A percentile compares a stretch with the other conserved stretches of the same genome.
phyloP scores from a whole-genome alignment of 2,329 filamentous ascomycete species.

The Cadophora gregata region DNA sequence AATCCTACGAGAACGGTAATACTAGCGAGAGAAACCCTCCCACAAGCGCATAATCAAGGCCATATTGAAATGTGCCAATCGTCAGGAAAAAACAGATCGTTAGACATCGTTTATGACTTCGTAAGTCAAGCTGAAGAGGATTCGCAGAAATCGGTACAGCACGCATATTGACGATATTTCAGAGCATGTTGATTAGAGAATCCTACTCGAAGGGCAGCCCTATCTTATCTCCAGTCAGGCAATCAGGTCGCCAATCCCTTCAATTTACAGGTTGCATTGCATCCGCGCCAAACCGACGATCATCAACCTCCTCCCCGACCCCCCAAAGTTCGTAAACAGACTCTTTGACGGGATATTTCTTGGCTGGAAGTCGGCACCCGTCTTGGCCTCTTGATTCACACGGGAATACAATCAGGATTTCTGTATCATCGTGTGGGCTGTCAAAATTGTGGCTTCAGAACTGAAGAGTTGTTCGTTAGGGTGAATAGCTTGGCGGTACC shows the following conservation, averaged over 20 bases:
- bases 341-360: not conserved
- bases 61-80: slow-evolving; percentile 58
- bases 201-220: not conserved
- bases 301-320: slow-evolving; percentile 5
- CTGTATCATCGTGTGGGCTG: not conserved
- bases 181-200: not conserved
- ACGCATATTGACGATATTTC: slow-evolving; percentile 1
- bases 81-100: slow-evolving; percentile 53
- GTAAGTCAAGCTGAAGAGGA: slow-evolving; percentile 28
- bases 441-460: not conserved
- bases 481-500: not conserved
- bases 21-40: slow-evolving; percentile 51
- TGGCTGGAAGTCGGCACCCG: not conserved
- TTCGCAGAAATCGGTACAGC: slow-evolving; percentile 27
- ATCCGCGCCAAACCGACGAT: not conserved
- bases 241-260: not conserved
- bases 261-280: not conserved
- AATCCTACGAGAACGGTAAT: not conserved
- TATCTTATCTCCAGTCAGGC: slow-evolving; percentile 5
- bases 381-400: slow-evolving; percentile 1
- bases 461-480: not conserved
- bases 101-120: slow-evolving; percentile 51
- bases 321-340: not conserved
- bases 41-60: slow-evolving; percentile 54
- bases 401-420: not conserved